A percentile compares a stretch with the other conserved stretches of the same genome.
phyloP scores from a whole-genome alignment of 768 basidiomycete species.

The Rhizopogon vulgaris region DNA sequence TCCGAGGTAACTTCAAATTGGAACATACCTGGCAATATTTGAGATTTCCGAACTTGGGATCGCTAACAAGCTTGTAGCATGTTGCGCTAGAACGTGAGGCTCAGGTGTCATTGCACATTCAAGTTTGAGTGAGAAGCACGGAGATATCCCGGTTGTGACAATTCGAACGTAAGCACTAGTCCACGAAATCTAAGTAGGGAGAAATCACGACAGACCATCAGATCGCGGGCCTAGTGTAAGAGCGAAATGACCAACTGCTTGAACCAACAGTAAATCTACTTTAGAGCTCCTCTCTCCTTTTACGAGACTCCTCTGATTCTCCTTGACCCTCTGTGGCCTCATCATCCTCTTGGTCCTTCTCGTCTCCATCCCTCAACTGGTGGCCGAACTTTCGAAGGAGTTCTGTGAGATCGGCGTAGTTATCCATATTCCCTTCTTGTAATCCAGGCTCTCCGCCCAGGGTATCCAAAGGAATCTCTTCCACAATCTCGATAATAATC shows the following conservation, averaged over 20 bases:
- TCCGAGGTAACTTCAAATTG: neutral
- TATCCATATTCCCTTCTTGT: constrained; percentile 29
- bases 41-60: neutral
- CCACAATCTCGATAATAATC: constrained; percentile 38
- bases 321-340: constrained; percentile 22
- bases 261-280: constrained; percentile 12
- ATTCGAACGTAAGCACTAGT: neutral
- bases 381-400: constrained; percentile 49
- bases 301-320: constrained; percentile 24
- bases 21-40: neutral
- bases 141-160: neutral
- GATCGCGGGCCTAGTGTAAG: neutral
- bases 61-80: neutral
- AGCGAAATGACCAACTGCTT: neutral
- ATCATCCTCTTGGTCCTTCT: constrained; percentile 19
- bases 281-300: constrained; percentile 27
- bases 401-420: constrained; percentile 40
- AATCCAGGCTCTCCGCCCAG: constrained; percentile 15
- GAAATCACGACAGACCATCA: constrained; percentile 11
- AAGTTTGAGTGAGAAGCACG: neutral
- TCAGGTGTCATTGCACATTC: neutral
- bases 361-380: constrained; percentile 29
- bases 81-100: neutral
- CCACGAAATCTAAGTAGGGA: neutral
- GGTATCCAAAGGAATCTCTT: constrained; percentile 35